Base-by-base conservation (phyloP, 345 rosid species). In the Garcia nutans region DNA sequence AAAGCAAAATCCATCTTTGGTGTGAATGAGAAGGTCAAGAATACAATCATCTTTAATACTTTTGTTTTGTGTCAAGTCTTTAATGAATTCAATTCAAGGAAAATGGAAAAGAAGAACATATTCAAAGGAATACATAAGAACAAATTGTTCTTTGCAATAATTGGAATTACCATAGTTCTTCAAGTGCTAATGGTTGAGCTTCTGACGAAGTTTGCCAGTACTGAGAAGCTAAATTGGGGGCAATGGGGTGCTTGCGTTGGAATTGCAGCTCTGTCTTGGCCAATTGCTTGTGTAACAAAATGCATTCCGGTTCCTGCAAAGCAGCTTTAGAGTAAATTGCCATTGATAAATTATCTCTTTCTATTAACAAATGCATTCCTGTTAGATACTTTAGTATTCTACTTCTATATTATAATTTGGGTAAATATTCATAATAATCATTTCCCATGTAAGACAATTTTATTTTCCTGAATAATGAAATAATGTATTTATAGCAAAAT, bases 51-150 rank as follows among this genome's bases (percentile, higher is more conserved):
- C 56, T 93, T 91, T 80, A 91, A 93, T 56, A 84, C 81, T 1
- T 91, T 91, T 59, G 91, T 91, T 59, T 81, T 93, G 6, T 91
- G 93, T 86, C 93, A 93, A 26, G 93, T 93, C 59, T 91, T 90
- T 50, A 93, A 93, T n/a, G 94, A 90, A 81, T 89, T 91, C 69
- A 91, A 93, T 55, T 89, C 92, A 10, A 84, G 80, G 81, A 33
- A 33, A 2, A 33, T 93, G 1, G 91, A 89, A 73, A 85, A 88
- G 85, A 90, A 82, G 84, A 93, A 93, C 65, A 90, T 90, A 28
- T 91, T 91, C 28, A 60, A 87, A 37, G 97, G 90, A 0, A 65
- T 93, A 68, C 90, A 84, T 23, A 83, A 82, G 84, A 93, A 90
- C 86, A 88, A 72, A 75, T 68, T 89, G 80, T 93, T 90, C 64